Evolutionary conservation across 2,329 filamentous ascomycete species (phyloP).

Genomic region (Aspergillus caelatus): DNA sequence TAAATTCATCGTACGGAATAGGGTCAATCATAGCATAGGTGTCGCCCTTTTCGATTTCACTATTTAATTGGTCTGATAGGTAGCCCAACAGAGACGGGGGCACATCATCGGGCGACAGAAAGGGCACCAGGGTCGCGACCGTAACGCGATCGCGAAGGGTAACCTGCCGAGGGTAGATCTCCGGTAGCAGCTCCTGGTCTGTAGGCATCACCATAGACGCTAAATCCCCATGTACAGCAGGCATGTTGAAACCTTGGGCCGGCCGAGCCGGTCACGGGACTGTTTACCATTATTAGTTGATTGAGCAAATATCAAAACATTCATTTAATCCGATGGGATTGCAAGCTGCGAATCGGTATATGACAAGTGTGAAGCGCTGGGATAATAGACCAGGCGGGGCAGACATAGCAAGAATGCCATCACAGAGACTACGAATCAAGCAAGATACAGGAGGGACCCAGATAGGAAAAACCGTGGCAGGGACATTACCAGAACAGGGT

Average conservation of each 20-base stretch:
- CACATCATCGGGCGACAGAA: slow-evolving; percentile 75
- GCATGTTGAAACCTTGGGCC: slow-evolving; percentile 34
- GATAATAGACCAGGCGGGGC: not conserved
- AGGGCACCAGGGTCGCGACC: slow-evolving; percentile 79
- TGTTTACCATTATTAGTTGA: slow-evolving; percentile 37
- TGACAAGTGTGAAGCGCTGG: not conserved
- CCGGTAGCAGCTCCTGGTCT: slow-evolving; percentile 60
- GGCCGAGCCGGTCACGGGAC: slow-evolving; percentile 37
- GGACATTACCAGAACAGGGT: not conserved
- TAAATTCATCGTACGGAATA: slow-evolving; percentile 74
- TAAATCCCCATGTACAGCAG: slow-evolving; percentile 40
- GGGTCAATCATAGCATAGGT: slow-evolving; percentile 86
- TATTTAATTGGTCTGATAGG: slow-evolving; percentile 80
- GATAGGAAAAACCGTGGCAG: slow-evolving; percentile 8
- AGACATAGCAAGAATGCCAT: not conserved
- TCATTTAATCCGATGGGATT: not conserved
- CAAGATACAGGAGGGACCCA: slow-evolving; percentile 2
- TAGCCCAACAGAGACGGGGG: slow-evolving; percentile 74
- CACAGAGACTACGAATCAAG: slow-evolving; percentile 3
- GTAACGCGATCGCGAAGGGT: slow-evolving; percentile 83
- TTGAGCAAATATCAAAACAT: slow-evolving; percentile 6
- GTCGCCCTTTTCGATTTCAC: slow-evolving; percentile 88
- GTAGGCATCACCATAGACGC: slow-evolving; percentile 33
- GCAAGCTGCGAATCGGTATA: not conserved
- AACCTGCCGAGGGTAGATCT: slow-evolving; percentile 74